Base-by-base conservation (phyloP, 345 rosid genomes). In the Linum lewisii region DNA sequence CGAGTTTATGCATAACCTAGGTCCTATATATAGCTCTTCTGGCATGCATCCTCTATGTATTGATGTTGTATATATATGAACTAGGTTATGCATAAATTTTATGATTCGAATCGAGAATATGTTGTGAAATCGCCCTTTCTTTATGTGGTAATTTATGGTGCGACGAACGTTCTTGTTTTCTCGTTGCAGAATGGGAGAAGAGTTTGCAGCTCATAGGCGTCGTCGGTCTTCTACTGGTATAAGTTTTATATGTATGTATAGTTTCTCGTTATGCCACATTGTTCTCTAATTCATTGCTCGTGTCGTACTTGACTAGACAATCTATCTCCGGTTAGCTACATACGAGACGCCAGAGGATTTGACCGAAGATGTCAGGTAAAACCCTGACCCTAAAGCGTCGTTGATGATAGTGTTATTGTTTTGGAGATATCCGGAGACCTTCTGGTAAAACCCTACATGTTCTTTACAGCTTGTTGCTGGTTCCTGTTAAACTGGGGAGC, bases 111-210 rank as follows among this genome's bases (percentile, higher is more conserved):
- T 8, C 34, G 7, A 29, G 7, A 29, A 29, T 29, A 29, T 29
- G 34, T 29, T 29, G 34, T 29, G 1, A 29, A 29, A 4, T 29
- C 7, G 2, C 34, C 21, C 44, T 50, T 58, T 22, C 15, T 57
- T 38, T 37, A 14, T 57, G 44, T 20, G 18, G 15, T 47, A 34
- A 57, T 22, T 52, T 61, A n/a, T 63, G 37, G 36, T 65, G 25
- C 21, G 21, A 57, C 21, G 21, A 57, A 68, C 64, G 63, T 15
- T 63, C 26, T 21, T 55, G 1, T n/a, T 23, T 37, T 61, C 57
- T 64, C 7, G 7, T 81, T 65, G 63, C 91, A 92, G 98, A 86
- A 69, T 92, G 96, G 95, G 96, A 92, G 79, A 82, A 69, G 75
- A 80, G 93, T 11, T 68, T 92, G 64, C 98, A 92, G 75, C 57